phyloP scores from a whole-genome alignment of 805 yeast species.

The Spathaspora passalidarum region DNA sequence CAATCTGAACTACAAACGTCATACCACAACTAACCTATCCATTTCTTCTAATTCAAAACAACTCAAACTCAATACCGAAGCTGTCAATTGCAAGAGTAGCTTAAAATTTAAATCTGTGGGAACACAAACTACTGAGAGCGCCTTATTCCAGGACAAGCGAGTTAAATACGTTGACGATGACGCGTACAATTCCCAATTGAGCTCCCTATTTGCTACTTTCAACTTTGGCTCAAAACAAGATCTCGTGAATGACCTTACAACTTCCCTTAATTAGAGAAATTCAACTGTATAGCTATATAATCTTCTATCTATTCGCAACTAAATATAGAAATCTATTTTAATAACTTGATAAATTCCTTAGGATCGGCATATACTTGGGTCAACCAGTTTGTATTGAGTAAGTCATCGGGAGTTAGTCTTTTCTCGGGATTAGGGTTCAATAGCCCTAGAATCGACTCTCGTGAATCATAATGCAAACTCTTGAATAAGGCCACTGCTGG shows the following conservation, averaged over 20 bases:
- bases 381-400: slow-evolving; percentile 34
- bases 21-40: too few species aligned
- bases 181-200: neutral
- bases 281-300: neutral
- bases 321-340: too few species aligned
- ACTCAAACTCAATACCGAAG: too few species aligned
- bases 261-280: too few species aligned
- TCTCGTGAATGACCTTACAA: neutral
- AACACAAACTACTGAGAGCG: neutral
- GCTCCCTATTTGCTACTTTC: neutral
- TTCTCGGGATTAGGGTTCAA: slow-evolving; percentile 29
- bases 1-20: too few species aligned
- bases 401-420: slow-evolving; percentile 23
- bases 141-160: neutral
- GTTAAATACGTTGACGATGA: neutral
- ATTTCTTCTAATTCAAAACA: too few species aligned
- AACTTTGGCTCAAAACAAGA: neutral
- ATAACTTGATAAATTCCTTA: slow-evolving; percentile 24
- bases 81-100: too few species aligned
- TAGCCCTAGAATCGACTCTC: slow-evolving; percentile 28
- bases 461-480: slow-evolving; percentile 36
- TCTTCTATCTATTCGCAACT: neutral
- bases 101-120: too few species aligned
- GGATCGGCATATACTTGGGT: slow-evolving; percentile 38
- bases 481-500: slow-evolving; percentile 33